Evolutionary conservation across 2,329 filamentous ascomycete genomes (phyloP).

Genomic region (Blastomyces gilchristii): DNA sequence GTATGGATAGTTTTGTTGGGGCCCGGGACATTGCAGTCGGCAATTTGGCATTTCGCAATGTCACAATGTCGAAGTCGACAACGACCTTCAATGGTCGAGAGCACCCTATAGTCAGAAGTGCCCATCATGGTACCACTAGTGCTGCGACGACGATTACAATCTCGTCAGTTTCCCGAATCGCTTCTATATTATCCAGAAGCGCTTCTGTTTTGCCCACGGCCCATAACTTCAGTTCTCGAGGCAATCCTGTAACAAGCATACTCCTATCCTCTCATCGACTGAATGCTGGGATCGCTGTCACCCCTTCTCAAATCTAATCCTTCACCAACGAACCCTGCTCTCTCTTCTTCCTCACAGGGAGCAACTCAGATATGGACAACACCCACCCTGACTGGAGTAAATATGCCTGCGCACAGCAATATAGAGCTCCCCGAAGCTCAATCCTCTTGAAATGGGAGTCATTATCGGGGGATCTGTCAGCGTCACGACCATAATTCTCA

Average conservation of each 20-base stretch:
- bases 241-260: neutral
- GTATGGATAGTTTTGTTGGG: neutral
- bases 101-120: slow-evolving; percentile 20
- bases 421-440: slow-evolving; percentile 5
- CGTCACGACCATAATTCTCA: slow-evolving; percentile 19
- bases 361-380: neutral
- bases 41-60: slow-evolving; percentile 14
- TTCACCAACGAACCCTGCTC: neutral
- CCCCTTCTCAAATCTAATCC: neutral
- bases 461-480: slow-evolving; percentile 25
- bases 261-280: neutral
- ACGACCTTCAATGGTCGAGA: slow-evolving; percentile 19
- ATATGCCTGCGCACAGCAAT: neutral
- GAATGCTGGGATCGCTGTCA: neutral
- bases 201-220: neutral
- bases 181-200: neutral
- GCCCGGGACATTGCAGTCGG: neutral
- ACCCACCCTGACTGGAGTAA: neutral
- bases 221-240: neutral
- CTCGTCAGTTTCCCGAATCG: neutral
- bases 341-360: neutral
- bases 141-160: no score
- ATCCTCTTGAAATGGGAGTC: slow-evolving; percentile 13
- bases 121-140: slow-evolving; percentile 8
- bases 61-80: slow-evolving; percentile 21